Percentiles rank a stretch among this genome's conserved stretches.
These are phyloP conservation scores for Ceraceosorus bombacis DNA, from an alignment of 1,284 basidiomycete genomes.

Conservation along the genomic window DNA sequence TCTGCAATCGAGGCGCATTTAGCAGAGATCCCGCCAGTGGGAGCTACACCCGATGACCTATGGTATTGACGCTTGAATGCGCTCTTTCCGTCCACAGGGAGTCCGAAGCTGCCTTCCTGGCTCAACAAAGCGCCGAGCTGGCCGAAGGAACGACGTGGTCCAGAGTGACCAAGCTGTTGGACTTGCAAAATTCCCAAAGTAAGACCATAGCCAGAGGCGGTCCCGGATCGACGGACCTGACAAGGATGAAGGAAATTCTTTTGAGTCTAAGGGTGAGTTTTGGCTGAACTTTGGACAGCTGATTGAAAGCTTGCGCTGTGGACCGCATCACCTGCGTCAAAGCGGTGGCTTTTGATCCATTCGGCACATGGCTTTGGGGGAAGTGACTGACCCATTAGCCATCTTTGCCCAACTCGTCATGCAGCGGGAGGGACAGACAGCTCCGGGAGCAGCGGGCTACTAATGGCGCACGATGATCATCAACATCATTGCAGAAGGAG, in stretches of 20 bases:
- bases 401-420: too few species aligned
- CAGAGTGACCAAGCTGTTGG: conserved; percentile 76
- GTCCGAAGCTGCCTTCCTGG: conserved; percentile 73
- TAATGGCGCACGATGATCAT: background rate
- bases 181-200: conserved; percentile 86
- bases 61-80: background rate
- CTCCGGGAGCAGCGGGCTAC: conserved; percentile 8
- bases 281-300: too few species aligned
- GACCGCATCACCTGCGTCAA: too few species aligned
- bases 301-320: too few species aligned
- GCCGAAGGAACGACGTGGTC: conserved; percentile 92
- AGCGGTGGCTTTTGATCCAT: too few species aligned
- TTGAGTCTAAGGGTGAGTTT: conserved; percentile 5
- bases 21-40: too few species aligned
- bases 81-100: conserved; percentile 58
- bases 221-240: conserved; percentile 78
- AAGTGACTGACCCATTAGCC: too few species aligned
- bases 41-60: too few species aligned
- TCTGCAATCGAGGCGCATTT: too few species aligned
- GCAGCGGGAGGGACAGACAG: conserved; percentile 7
- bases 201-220: conserved; percentile 86
- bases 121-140: conserved; percentile 65
- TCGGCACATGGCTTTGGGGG: too few species aligned
- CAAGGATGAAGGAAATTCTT: conserved; percentile 65
- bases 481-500: too few species aligned